A percentile compares a stretch with the other conserved stretches of the same genome.
phyloP scores from a whole-genome alignment of 352 stramenopile genomes.

The Phytophthora cryptogea region DNA sequence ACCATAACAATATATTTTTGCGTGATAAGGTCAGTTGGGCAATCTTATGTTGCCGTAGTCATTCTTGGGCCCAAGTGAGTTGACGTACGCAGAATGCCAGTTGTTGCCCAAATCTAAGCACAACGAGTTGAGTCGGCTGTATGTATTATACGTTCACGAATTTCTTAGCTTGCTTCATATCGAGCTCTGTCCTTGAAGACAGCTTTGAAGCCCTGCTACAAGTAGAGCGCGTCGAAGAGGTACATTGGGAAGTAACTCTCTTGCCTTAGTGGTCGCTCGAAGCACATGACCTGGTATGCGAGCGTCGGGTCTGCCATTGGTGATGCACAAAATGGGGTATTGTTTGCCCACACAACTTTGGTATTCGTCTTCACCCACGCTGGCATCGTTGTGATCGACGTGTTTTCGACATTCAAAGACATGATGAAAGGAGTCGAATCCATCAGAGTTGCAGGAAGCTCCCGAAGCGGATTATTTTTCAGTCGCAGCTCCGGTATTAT shows the following conservation, averaged over 20 bases:
- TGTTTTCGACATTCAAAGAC: constrained; percentile 23
- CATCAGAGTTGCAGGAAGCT: constrained; percentile 23
- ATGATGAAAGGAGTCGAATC: constrained; percentile 15
- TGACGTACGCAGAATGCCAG: no score
- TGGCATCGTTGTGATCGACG: constrained; percentile 10
- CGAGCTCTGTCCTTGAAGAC: no score
- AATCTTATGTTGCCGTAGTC: no score
- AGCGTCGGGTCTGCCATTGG: constrained; percentile 20
- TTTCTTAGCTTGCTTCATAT: no score
- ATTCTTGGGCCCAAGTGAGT: no score
- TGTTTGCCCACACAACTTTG: constrained; percentile 14
- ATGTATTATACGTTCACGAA: no score
- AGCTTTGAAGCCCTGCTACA: background rate
- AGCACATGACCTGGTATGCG: constrained; percentile 27
- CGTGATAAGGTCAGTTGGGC: no score
- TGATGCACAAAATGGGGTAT: constrained; percentile 18
- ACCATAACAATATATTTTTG: no score
- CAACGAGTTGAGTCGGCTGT: no score
- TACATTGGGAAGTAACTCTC: constrained; percentile 4
- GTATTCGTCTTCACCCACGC: constrained; percentile 26
- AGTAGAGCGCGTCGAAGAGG: constrained; percentile 7
- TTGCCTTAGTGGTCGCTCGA: background rate
- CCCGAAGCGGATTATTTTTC: constrained; percentile 19
- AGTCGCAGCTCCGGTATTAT: constrained; percentile 22
- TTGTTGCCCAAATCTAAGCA: no score